phyloP scores from a whole-genome alignment of 2,329 filamentous ascomycete genomes.

The Aureobasidium sp. region DNA sequence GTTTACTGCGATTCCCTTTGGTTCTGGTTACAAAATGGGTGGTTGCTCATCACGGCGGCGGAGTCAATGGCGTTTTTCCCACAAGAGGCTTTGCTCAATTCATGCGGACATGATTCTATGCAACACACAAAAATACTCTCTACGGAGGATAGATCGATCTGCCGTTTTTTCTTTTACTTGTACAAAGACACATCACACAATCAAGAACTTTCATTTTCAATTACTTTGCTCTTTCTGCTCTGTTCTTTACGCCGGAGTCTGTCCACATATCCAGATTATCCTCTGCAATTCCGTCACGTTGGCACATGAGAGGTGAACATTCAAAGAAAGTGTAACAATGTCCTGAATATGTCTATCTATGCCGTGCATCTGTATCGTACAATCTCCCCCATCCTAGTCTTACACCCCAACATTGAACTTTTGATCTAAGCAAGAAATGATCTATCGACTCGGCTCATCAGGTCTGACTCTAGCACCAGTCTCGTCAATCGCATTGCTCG shows the following conservation, averaged over 20 bases:
- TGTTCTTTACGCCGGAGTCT: too few species aligned
- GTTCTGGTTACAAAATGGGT: neutral
- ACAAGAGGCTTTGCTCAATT: neutral
- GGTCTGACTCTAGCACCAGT: constrained; percentile 23
- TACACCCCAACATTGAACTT: neutral
- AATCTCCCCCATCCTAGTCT: neutral
- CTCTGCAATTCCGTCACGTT: too few species aligned
- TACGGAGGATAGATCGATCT: neutral
- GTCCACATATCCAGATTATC: too few species aligned
- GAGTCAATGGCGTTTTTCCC: neutral
- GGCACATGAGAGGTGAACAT: too few species aligned
- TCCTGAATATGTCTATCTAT: neutral
- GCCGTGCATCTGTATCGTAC: neutral
- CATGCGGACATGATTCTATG: neutral
- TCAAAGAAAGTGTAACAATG: neutral
- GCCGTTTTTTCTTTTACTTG: neutral
- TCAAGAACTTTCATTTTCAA: neutral
- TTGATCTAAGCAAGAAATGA: neutral
- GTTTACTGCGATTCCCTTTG: neutral
- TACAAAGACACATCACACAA: neutral
- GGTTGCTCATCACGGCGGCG: neutral
- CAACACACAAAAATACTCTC: neutral
- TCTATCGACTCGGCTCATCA: constrained; percentile 4
- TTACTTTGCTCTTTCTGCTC: too few species aligned
- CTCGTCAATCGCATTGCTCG: constrained; percentile 20